Evolutionary conservation across 1,284 basidiomycete species (phyloP).

Genomic region (Papiliotrema laurentii): DNA sequence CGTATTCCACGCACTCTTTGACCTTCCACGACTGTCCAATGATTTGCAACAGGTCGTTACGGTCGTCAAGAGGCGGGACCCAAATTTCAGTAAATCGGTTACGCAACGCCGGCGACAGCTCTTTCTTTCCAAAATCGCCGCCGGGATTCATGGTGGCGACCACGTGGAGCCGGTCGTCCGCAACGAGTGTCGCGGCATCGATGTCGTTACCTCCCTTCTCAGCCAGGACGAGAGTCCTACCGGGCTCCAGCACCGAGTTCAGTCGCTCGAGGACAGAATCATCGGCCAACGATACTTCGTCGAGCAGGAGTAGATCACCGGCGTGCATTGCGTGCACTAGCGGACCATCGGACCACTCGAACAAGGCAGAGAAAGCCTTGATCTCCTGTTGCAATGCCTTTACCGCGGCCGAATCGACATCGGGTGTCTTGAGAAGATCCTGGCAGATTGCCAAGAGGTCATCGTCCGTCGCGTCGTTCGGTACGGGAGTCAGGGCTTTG

Average conservation of each 20-base stretch:
- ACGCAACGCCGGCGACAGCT: slow-evolving; percentile 90
- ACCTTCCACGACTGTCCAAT: slow-evolving; percentile 67
- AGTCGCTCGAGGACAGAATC: slow-evolving; percentile 97
- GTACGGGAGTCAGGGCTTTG: slow-evolving; percentile 23
- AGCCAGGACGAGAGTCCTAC: slow-evolving; percentile 83
- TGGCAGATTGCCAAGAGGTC: slow-evolving; percentile 19
- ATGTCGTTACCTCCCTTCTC: slow-evolving; percentile 79
- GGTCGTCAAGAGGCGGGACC: slow-evolving; percentile 83
- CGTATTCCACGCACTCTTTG: slow-evolving; percentile 58
- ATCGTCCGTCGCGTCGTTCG: slow-evolving; percentile 20
- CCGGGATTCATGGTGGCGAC: slow-evolving; percentile 99
- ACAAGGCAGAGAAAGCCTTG: slow-evolving; percentile 62
- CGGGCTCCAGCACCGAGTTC: slow-evolving; percentile 93
- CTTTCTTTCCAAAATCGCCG: slow-evolving; percentile 99
- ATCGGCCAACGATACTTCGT: slow-evolving; percentile 97
- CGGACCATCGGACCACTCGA: slow-evolving; percentile 96
- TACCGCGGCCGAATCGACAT: slow-evolving; percentile 17
- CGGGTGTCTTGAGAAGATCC: slow-evolving; percentile 12
- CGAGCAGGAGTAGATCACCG: slow-evolving; percentile 85
- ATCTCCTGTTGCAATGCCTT: slow-evolving; percentile 37
- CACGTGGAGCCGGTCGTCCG: slow-evolving; percentile 71
- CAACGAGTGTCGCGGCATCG: slow-evolving; percentile 64
- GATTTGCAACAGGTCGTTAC: slow-evolving; percentile 74
- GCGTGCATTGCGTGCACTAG: slow-evolving; percentile 84
- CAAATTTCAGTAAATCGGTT: slow-evolving; percentile 99